A percentile compares a stretch with the other conserved stretches of the same genome.
Conservation (phyloP, 352 stramenopile genomes). For the Globisporangium acanthophoron region DNA sequence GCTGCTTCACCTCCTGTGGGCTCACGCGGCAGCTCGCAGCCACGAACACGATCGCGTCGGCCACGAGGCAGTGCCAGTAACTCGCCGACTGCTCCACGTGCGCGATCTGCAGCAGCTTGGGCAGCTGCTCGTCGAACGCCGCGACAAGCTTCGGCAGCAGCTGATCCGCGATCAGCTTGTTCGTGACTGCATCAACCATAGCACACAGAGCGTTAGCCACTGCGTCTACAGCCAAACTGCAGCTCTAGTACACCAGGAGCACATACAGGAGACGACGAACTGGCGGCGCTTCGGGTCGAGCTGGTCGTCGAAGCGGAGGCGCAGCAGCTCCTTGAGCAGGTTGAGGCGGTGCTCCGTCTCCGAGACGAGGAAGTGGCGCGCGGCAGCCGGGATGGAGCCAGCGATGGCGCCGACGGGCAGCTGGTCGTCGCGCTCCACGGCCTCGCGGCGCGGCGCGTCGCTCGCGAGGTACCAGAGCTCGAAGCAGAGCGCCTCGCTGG, state of each 20-base stretch:
- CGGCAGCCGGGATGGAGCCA: constrained; percentile 55
- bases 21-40: constrained; percentile 46
- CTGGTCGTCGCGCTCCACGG: constrained; percentile 69
- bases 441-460: constrained; percentile 56
- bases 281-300: constrained; percentile 51
- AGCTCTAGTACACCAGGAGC: background rate
- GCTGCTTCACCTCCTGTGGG: constrained; percentile 46
- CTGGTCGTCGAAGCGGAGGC: constrained; percentile 51
- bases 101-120: constrained; percentile 47
- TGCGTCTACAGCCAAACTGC: background rate
- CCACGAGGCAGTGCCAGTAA: constrained; percentile 74
- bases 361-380: constrained; percentile 68
- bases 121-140: constrained; percentile 42
- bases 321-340: constrained; percentile 67
- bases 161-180: constrained; percentile 47
- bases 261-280: constrained; percentile 49
- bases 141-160: constrained; percentile 47
- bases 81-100: constrained; percentile 60
- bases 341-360: constrained; percentile 76
- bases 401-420: constrained; percentile 35
- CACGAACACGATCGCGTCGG: constrained; percentile 60
- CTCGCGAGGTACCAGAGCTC: constrained; percentile 79
- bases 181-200: constrained; percentile 29
- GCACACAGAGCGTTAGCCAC: background rate
- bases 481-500: constrained; percentile 59